A percentile compares a stretch with the other conserved stretches of the same genome.
phyloP scores from a whole-genome alignment of 78 protist species.

The Anaeramoeba flamelloides region DNA sequence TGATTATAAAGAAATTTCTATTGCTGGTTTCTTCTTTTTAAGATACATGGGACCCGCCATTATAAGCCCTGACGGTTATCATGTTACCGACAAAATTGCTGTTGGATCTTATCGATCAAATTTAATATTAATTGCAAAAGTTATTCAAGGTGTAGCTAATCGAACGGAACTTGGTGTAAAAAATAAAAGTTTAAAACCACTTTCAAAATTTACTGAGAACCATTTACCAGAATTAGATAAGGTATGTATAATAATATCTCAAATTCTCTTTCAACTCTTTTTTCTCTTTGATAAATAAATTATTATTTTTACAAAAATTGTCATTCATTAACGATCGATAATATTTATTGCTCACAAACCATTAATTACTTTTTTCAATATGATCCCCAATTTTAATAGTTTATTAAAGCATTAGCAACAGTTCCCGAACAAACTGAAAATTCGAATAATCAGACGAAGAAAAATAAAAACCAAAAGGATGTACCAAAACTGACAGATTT shows the following conservation, averaged over 20 bases:
- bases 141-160: not conserved
- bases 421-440: not conserved
- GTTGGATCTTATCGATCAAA: not conserved
- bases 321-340: not conserved
- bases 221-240: not conserved
- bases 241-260: not conserved
- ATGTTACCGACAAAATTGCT: not conserved
- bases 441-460: not conserved
- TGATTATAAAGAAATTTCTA: not conserved
- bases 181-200: not conserved
- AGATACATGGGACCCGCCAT: not conserved
- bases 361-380: no score
- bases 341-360: no score
- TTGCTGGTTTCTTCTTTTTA: not conserved
- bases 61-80: not conserved
- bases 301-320: not conserved
- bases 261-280: not conserved
- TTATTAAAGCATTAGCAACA: no score
- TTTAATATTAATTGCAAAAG: not conserved
- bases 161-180: not conserved
- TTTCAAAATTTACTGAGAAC: not conserved
- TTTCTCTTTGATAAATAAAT: not conserved
- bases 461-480: not conserved
- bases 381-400: no score
- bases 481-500: not conserved